Evolutionary conservation across 2,329 filamentous ascomycete species (phyloP).

Genomic region (Xylaria sp.): DNA sequence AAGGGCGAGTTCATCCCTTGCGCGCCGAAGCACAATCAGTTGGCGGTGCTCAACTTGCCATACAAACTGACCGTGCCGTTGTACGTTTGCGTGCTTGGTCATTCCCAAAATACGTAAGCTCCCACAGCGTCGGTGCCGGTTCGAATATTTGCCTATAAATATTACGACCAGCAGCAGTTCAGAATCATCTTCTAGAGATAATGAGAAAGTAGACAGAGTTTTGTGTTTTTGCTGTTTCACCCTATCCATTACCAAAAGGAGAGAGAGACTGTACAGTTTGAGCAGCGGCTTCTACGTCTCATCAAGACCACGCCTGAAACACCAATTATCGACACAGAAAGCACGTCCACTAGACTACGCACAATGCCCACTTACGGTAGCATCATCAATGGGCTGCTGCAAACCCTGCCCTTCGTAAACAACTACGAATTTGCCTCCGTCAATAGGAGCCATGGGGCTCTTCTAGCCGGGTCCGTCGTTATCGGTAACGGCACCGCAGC

Average conservation of each 20-base stretch:
- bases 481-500: background rate
- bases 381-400: background rate
- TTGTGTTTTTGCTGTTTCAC: background rate
- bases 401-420: conserved; percentile 2
- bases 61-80: background rate
- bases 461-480: background rate
- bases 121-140: no score
- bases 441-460: background rate
- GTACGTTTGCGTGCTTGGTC: background rate
- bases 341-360: background rate
- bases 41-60: background rate
- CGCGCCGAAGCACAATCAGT: background rate
- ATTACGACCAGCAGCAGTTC: background rate
- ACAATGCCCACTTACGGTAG: conserved; percentile 14
- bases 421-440: conserved; percentile 1
- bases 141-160: conserved; percentile 1
- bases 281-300: background rate
- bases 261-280: background rate
- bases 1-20: conserved; percentile 7
- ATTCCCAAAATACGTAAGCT: conserved; percentile 1
- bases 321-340: background rate
- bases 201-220: background rate
- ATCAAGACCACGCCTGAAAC: background rate
- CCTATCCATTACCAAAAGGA: background rate
- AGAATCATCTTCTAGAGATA: background rate